phyloP scores from a whole-genome alignment of 192 early-diverging fungal genomes.

The Coemansia sp. region DNA sequence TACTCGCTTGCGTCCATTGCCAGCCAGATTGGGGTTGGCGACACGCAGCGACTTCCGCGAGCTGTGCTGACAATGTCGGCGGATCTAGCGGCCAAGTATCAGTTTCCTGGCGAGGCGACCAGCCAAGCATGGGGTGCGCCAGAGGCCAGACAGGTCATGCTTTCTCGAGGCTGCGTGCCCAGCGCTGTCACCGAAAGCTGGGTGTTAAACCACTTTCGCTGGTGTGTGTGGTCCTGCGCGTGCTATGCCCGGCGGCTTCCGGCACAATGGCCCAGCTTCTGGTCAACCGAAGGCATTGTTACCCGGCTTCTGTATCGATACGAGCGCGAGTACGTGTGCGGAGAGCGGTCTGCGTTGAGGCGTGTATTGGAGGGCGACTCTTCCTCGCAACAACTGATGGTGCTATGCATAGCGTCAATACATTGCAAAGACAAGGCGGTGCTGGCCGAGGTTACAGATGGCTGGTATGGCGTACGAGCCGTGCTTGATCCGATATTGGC shows the following conservation, averaged over 20 bases:
- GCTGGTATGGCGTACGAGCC: slow-evolving; percentile 41
- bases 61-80: slow-evolving; percentile 27
- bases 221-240: slow-evolving; percentile 39
- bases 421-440: not conserved
- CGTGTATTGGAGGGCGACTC: slow-evolving; percentile 36
- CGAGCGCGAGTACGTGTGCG: slow-evolving; percentile 34
- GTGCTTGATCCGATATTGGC: slow-evolving; percentile 22
- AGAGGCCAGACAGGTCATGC: slow-evolving; percentile 27
- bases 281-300: slow-evolving; percentile 20
- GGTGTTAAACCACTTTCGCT: slow-evolving; percentile 50
- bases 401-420: slow-evolving; percentile 35
- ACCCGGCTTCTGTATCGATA: slow-evolving; percentile 26
- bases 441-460: slow-evolving; percentile 39
- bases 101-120: not conserved
- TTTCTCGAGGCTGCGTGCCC: slow-evolving; percentile 25
- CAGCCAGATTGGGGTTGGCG: not conserved
- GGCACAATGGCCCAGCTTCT: slow-evolving; percentile 23
- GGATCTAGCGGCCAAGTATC: slow-evolving; percentile 7
- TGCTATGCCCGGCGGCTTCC: slow-evolving; percentile 44
- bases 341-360: slow-evolving; percentile 37
- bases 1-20: slow-evolving; percentile 5
- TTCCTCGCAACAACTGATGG: slow-evolving; percentile 36
- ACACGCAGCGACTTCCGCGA: slow-evolving; percentile 9
- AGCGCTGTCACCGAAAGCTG: slow-evolving; percentile 12
- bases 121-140: slow-evolving; percentile 31